Base-by-base conservation (phyloP, 306 rosid genomes). In the Vicia faba region DNA sequence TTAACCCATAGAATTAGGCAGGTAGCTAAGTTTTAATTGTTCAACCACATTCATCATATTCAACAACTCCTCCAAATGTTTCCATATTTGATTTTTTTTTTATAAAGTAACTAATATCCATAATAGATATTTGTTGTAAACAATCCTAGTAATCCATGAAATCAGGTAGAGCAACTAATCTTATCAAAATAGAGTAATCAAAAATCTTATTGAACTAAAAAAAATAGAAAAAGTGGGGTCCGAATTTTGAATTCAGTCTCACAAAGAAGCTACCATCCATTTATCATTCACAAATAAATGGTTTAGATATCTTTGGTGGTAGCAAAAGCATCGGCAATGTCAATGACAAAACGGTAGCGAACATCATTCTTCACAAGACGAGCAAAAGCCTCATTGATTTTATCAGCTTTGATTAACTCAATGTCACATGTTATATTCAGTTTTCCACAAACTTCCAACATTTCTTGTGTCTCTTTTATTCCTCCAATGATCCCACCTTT, bases 401-500 rank as follows among this genome's bases (percentile, higher is more conserved):
- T 7, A 8, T 83, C 65, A 0, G 96, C 76, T 3, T 61, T 70
- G 56, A 79, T 38, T 9, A 89, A 63, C 55, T 89, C 96, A 13
- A 86, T 75, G 74, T 89, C 92, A 4, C 91, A 79, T 0, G 87
- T 79, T 16, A 89, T 83, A 44, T 89, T 83, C 69, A 82, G 76
- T 60, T 86, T 83, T 0, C 80, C 96, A 46, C 92, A 86, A 4
- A 86, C 8, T 0, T 89, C 68, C 87, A 89, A 19, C 96, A 86
- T 89, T 61, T 89, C 88, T 66, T 84, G 85, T 0, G 90, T 89
- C 23, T 86, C 96, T 38, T 62, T 77, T 10, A 86, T 86, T 68
- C 90, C 87, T 54, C 96, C 96, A 2, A 89, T 89, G n/a, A 89
- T 73, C 6, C 90, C 86, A 18, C 96, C 96, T 75, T 84, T 89